Percentiles rank a stretch among this genome's conserved stretches.
Conservation (phyloP, 176 grass and related monocot genomes). For the Avena atlantica region DNA sequence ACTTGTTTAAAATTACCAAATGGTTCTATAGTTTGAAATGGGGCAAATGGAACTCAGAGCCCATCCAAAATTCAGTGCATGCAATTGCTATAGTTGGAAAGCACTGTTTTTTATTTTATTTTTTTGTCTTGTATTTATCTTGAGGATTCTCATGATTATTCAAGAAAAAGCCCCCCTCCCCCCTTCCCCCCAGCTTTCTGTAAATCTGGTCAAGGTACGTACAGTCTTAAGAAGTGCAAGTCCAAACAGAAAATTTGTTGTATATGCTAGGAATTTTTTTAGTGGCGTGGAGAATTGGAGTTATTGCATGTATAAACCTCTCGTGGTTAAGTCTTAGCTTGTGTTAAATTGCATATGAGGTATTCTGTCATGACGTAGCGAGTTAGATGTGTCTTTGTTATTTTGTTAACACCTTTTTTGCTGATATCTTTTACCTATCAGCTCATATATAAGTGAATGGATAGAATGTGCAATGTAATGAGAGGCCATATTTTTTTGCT, state of each 20-base stretch:
- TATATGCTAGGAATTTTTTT: constrained; percentile 12
- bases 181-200: background rate
- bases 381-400: background rate
- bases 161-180: background rate
- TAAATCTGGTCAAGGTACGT: background rate
- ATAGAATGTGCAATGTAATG: background rate
- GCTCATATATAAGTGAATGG: background rate
- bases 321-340: background rate
- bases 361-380: background rate
- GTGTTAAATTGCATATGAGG: background rate
- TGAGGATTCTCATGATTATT: constrained; percentile 6
- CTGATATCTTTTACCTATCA: constrained; percentile 1
- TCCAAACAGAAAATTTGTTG: background rate
- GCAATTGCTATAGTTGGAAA: background rate
- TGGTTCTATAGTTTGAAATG: background rate
- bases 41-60: background rate
- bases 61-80: background rate
- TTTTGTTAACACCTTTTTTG: background rate
- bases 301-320: background rate
- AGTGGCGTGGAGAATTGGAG: background rate
- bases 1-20: background rate
- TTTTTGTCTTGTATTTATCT: background rate
- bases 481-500: background rate
- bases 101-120: background rate
- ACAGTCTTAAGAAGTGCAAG: background rate